phyloP scores from a whole-genome alignment of 768 basidiomycete genomes.

The Trametes cubensis region DNA sequence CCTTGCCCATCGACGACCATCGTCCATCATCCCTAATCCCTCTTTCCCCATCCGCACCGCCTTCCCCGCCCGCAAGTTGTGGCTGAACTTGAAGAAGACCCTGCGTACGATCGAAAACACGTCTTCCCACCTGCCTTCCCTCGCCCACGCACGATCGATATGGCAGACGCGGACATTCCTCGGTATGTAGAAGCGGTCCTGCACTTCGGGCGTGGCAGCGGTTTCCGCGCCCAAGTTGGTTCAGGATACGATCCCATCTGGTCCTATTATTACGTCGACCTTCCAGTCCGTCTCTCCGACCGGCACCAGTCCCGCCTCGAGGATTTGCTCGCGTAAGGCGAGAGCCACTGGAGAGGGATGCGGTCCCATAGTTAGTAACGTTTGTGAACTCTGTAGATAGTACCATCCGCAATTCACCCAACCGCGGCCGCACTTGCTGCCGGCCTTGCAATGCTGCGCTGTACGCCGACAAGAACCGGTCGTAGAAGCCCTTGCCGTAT shows the following conservation, averaged over 20 bases:
- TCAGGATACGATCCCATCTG: conserved; percentile 40
- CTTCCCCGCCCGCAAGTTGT: not conserved
- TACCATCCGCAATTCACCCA: conserved; percentile 48
- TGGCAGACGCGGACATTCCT: conserved; percentile 18
- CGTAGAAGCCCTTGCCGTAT: conserved; percentile 85
- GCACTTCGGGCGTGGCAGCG: conserved; percentile 13
- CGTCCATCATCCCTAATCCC: too few species aligned
- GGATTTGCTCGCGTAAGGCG: conserved; percentile 63
- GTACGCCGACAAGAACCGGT: conserved; percentile 68
- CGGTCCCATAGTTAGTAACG: conserved; percentile 14
- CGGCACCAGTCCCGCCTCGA: conserved; percentile 55
- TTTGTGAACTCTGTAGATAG: conserved; percentile 12
- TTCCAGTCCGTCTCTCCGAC: conserved; percentile 61
- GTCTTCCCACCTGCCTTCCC: conserved; percentile 10
- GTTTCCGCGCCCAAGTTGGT: not conserved
- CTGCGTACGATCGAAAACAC: conserved; percentile 4
- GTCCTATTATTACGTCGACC: conserved; percentile 62
- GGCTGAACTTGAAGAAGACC: not conserved
- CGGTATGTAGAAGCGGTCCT: conserved; percentile 13
- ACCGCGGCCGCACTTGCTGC: conserved; percentile 55
- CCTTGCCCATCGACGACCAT: not conserved
- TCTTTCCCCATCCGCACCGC: not conserved
- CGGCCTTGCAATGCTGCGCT: conserved; percentile 36
- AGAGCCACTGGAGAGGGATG: conserved; percentile 53
- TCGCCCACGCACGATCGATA: conserved; percentile 21